Evolutionary conservation across 345 rosid genomes (phyloP).

Genomic region (Brassica carinata): DNA sequence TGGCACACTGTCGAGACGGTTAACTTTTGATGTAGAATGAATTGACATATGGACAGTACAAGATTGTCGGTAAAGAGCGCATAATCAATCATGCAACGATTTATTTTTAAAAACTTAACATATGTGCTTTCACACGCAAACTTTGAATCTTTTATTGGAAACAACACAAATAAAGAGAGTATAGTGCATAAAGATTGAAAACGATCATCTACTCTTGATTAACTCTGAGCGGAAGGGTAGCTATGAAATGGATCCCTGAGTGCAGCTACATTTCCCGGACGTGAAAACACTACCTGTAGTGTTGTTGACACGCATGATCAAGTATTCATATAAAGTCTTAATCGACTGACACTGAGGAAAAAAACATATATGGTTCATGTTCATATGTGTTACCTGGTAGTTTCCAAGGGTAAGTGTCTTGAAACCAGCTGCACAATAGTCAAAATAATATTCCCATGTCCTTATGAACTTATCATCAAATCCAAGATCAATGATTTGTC

Average conservation of each 20-base stretch:
- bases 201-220: background rate
- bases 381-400: slow-evolving; percentile 54
- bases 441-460: slow-evolving; percentile 37
- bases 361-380: background rate
- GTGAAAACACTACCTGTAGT: slow-evolving; percentile 63
- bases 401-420: slow-evolving; percentile 60
- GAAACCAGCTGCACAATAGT: slow-evolving; percentile 66
- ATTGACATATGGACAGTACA: background rate
- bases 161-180: background rate
- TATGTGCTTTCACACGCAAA: background rate
- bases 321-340: background rate
- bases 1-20: no score
- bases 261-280: slow-evolving; percentile 61
- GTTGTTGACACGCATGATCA: background rate
- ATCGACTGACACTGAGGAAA: background rate
- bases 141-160: background rate
- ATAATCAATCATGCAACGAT: background rate
- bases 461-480: slow-evolving; percentile 68
- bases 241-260: slow-evolving; percentile 41
- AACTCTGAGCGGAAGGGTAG: background rate
- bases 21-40: background rate
- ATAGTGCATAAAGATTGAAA: background rate
- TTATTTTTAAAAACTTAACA: background rate
- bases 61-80: background rate
- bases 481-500: slow-evolving; percentile 63